A percentile compares a stretch with the other conserved stretches of the same genome.
Evolutionary conservation across 192 early-diverging fungal species (phyloP).

Genomic region (Linnemannia schmuckeri): DNA sequence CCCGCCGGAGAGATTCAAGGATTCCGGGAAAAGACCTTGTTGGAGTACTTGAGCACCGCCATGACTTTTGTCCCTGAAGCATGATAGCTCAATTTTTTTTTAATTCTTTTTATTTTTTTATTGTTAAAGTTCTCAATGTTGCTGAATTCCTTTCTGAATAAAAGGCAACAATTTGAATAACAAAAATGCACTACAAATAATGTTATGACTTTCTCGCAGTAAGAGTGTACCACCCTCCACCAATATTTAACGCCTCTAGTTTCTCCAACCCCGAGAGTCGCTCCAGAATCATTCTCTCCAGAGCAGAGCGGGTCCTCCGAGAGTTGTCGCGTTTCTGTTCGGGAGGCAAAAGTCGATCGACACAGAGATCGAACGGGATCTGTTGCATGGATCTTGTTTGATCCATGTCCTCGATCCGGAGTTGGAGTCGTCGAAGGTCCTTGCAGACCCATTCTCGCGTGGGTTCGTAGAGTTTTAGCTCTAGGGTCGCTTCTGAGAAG

Average conservation of each 20-base stretch:
- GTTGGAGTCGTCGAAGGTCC: constrained; percentile 15
- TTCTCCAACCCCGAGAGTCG: constrained; percentile 21
- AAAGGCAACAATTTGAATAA: not conserved
- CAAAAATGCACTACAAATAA: not conserved
- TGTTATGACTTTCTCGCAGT: not conserved
- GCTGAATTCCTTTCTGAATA: too few relatives aligned
- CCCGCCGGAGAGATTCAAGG: constrained; percentile 32
- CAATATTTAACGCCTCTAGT: constrained; percentile 31
- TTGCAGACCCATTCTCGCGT: constrained; percentile 33
- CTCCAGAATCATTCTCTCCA: constrained; percentile 36
- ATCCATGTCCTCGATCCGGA: constrained; percentile 45
- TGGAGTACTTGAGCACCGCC: constrained; percentile 43
- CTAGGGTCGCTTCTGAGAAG: not conserved
- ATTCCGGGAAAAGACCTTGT: constrained; percentile 40
- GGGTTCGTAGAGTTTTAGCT: constrained; percentile 13
- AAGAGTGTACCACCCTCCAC: constrained; percentile 13
- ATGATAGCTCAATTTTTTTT: not conserved
- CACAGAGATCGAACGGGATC: constrained; percentile 37
- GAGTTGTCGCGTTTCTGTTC: constrained; percentile 17
- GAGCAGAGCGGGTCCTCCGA: not conserved
- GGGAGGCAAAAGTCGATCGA: constrained; percentile 26
- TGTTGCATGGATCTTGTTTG: constrained; percentile 20
- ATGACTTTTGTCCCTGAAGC: constrained; percentile 22
- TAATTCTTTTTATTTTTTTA: not conserved
- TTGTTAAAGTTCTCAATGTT: not conserved